These are phyloP conservation scores for Exsudoporus frostii DNA, from an alignment of 768 basidiomycete species.

Conservation along the genomic window DNA sequence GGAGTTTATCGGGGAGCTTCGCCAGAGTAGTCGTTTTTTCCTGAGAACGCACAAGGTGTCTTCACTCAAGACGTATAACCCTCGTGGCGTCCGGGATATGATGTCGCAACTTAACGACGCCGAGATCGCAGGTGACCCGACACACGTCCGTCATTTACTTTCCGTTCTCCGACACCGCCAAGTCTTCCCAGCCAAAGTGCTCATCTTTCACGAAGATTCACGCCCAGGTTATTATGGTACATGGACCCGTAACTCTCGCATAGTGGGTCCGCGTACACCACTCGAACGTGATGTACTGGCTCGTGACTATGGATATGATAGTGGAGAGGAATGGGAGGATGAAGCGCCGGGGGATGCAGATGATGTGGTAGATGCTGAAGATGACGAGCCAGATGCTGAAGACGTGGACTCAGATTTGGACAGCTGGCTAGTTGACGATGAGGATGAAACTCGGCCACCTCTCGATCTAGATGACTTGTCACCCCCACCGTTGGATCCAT, in stretches of 20 bases:
- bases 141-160: constrained; percentile 63
- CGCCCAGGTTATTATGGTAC: constrained; percentile 95
- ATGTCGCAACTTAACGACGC: constrained; percentile 71
- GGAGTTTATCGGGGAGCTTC: constrained; percentile 26
- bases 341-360: constrained; percentile 75
- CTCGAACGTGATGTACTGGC: constrained; percentile 73
- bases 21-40: constrained; percentile 27
- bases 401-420: constrained; percentile 44
- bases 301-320: constrained; percentile 90
- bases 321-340: constrained; percentile 95
- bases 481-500: constrained; percentile 29
- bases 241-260: constrained; percentile 78
- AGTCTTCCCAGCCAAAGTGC: constrained; percentile 69
- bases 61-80: constrained; percentile 29
- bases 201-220: constrained; percentile 80
- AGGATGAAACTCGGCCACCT: constrained; percentile 59
- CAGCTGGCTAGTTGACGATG: constrained; percentile 52
- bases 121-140: constrained; percentile 69
- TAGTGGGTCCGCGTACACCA: constrained; percentile 81
- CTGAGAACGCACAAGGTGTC: constrained; percentile 15
- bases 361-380: constrained; percentile 65
- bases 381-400: constrained; percentile 61
- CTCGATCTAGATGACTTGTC: constrained; percentile 39
- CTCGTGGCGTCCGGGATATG: constrained; percentile 45
- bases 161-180: constrained; percentile 57